A percentile compares a stretch with the other conserved stretches of the same genome.
Conservation (phyloP, 140 eudicot genomes). For the Stevia rebaudiana region DNA sequence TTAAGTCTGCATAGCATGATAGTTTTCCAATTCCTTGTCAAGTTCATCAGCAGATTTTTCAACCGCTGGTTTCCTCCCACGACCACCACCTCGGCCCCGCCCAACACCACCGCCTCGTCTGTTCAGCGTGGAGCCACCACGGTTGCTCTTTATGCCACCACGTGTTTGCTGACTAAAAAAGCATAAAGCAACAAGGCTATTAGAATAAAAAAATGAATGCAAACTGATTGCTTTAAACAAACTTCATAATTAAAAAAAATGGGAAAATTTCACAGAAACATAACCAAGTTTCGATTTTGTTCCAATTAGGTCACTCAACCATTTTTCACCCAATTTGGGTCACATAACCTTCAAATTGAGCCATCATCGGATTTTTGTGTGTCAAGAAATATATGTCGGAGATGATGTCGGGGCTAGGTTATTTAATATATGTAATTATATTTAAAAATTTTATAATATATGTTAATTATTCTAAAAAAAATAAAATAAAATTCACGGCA, state of each 20-base stretch:
- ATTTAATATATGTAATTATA: too few species aligned
- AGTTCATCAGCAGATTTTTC: conserved; percentile 80
- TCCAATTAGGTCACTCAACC: too few species aligned
- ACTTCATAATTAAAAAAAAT: neutral
- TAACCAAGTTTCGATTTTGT: too few species aligned
- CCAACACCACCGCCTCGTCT: conserved; percentile 33
- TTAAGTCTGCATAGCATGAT: conserved; percentile 73
- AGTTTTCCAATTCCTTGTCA: conserved; percentile 81
- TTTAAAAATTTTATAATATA: too few species aligned
- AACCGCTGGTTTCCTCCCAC: conserved; percentile 43
- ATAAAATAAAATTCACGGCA: too few species aligned
- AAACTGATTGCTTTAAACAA: neutral
- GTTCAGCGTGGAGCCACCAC: conserved; percentile 30
- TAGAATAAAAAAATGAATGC: neutral
- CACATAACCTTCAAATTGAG: too few species aligned
- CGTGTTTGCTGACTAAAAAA: conserved; percentile 39
- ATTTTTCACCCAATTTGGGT: too few species aligned
- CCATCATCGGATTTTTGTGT: too few species aligned
- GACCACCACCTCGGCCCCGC: conserved; percentile 37
- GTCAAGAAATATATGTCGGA: too few species aligned
- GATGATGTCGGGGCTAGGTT: too few species aligned
- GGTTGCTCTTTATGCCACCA: conserved; percentile 47
- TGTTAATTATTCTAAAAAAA: too few species aligned
- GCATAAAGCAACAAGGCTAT: conserved; percentile 2
- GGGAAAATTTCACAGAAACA: too few species aligned